Conservation (phyloP, 768 basidiomycete genomes). For the Leucocoprinus sp. region DNA sequence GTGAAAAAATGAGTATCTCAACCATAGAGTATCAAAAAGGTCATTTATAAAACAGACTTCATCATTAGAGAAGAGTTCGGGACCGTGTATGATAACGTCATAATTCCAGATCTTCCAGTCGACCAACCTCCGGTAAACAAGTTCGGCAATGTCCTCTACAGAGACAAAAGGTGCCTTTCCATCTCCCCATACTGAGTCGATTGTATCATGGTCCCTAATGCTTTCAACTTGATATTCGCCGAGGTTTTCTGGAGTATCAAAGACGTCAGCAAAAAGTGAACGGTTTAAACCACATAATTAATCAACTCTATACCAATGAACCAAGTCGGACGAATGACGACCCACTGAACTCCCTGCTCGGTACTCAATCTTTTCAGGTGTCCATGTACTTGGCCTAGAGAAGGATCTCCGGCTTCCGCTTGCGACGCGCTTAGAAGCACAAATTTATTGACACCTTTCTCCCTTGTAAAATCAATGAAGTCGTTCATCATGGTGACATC, state of each 20-base stretch:
- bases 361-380: conserved; percentile 23
- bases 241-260: conserved; percentile 23
- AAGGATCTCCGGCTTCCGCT: conserved; percentile 2
- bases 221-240: conserved; percentile 11
- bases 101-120: conserved; percentile 18
- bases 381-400: conserved; percentile 24
- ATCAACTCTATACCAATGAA: conserved; percentile 23
- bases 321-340: conserved; percentile 28
- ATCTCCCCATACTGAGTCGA: conserved; percentile 21
- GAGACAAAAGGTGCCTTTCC: conserved; percentile 23
- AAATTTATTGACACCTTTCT: conserved; percentile 22
- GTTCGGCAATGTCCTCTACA: conserved; percentile 26
- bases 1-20: not conserved
- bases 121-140: conserved; percentile 22
- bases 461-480: conserved; percentile 23
- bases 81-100: conserved; percentile 25
- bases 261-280: not conserved
- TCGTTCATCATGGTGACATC: conserved; percentile 1
- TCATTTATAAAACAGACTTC: conserved; percentile 16
- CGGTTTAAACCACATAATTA: not conserved
- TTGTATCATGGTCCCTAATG: conserved; percentile 19
- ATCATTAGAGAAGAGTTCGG: conserved; percentile 23
- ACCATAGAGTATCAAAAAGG: not conserved
- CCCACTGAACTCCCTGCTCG: conserved; percentile 24
- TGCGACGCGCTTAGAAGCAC: conserved; percentile 20